Base-by-base conservation (phyloP, 225 moss, liverwort and hornwort species). In the Antitrichia curtipendula region DNA sequence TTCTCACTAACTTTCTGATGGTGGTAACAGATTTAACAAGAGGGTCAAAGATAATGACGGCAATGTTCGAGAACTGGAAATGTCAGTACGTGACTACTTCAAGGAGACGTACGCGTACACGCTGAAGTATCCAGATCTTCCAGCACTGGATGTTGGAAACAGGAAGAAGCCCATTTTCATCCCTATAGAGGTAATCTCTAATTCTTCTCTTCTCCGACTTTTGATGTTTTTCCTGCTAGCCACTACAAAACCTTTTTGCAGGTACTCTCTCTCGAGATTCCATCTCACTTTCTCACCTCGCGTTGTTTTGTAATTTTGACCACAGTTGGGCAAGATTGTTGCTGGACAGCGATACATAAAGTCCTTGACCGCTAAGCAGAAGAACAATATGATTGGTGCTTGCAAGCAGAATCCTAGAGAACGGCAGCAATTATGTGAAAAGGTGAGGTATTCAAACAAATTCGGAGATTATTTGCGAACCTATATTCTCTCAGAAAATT, bases 321-420 rank as follows among this genome's bases (percentile, higher is more conserved):
- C 40, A 36, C 75, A 75, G 78, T 78, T 78, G 58, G 78, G 78
- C 28, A 58, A 78, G 78, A 58, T 78, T 94, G 14, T 92, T 34
- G 91, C 86, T 69, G 96, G 96, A 15, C 96, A 96, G 49, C 91
- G 95, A 22, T 96, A 98, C 66, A 95, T 91, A 16, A 93, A 91
- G 58, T 0, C 58, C 58, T 78, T 78, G 29, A 58, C 58, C 5
- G 0, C 12, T 2, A 78, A 58, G 40, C 96, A 98, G 86, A 89
- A 89, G 43, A 91, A 92, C 36, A 58, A 28, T 29, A 78, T 78
- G 78, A 58, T 78, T 57, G 28, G 29, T 17, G 90, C 89, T n/a
- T 90, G 96, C 61, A 93, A 94, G 90, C 94, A 96, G 82, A 53
- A 31, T 8, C 96, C 98, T 11, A 59, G 60, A 66, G 94, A 94